Evolutionary conservation across 768 basidiomycete genomes (phyloP).

Genomic region (Roridomyces roridus): DNA sequence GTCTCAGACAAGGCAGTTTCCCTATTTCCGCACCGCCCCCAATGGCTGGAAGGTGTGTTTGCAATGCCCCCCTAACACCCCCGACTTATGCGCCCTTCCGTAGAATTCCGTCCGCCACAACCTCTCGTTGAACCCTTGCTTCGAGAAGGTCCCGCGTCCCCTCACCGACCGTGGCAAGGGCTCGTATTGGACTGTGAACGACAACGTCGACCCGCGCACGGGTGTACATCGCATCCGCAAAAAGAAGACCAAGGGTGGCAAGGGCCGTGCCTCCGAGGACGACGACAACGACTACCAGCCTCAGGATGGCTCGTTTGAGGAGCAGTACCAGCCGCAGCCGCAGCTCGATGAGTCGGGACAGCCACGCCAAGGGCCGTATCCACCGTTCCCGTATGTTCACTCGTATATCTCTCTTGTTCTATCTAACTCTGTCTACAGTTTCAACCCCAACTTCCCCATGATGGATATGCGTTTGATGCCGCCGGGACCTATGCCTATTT

Average conservation of each 20-base stretch:
- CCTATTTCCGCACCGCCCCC: slow-evolving; percentile 86
- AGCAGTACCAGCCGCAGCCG: slow-evolving; percentile 47
- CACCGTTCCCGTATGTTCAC: slow-evolving; percentile 58
- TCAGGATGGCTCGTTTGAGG: slow-evolving; percentile 57
- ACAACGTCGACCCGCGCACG: slow-evolving; percentile 87
- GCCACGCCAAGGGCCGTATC: slow-evolving; percentile 55
- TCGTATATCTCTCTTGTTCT: not conserved
- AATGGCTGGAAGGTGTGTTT: slow-evolving; percentile 85
- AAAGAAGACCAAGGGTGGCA: slow-evolving; percentile 74
- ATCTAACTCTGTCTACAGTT: slow-evolving; percentile 46
- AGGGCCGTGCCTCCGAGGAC: slow-evolving; percentile 59
- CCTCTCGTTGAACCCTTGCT: slow-evolving; percentile 88
- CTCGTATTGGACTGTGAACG: slow-evolving; percentile 92
- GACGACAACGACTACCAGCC: slow-evolving; percentile 72
- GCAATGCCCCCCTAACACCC: slow-evolving; percentile 22
- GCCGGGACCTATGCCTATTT: slow-evolving; percentile 61
- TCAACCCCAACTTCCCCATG: slow-evolving; percentile 76
- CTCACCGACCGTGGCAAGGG: slow-evolving; percentile 91
- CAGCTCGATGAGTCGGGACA: slow-evolving; percentile 24
- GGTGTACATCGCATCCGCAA: slow-evolving; percentile 90
- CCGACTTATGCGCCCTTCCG: slow-evolving; percentile 19
- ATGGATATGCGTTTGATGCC: slow-evolving; percentile 70
- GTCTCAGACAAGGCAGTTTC: slow-evolving; percentile 60
- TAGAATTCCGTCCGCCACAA: slow-evolving; percentile 94
- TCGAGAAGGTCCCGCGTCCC: slow-evolving; percentile 91